phyloP scores from a whole-genome alignment of 1,284 basidiomycete genomes.

The Microstroma glucosiphilum region DNA sequence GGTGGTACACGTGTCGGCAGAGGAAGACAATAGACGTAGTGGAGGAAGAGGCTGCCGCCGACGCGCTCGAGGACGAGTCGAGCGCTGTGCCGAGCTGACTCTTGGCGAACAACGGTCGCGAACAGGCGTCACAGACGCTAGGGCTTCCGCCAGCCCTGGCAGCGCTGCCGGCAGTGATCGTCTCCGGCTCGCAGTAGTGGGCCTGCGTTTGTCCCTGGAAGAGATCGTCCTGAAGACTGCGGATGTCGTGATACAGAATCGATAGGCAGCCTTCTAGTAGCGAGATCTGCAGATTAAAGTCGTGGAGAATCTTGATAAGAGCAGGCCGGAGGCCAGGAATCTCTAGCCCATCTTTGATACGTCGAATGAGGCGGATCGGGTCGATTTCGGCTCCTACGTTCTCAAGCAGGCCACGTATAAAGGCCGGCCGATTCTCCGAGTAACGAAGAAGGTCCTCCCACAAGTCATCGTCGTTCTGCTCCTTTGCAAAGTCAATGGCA shows the following conservation, averaged over 20 bases:
- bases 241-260: slow-evolving; percentile 35
- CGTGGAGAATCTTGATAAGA: slow-evolving; percentile 90
- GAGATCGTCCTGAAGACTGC: slow-evolving; percentile 28
- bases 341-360: slow-evolving; percentile 90
- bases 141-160: slow-evolving; percentile 19
- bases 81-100: neutral
- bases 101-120: slow-evolving; percentile 10
- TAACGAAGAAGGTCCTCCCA: slow-evolving; percentile 95
- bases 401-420: slow-evolving; percentile 83
- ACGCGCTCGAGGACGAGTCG: neutral
- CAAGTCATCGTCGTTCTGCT: slow-evolving; percentile 91
- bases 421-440: slow-evolving; percentile 88
- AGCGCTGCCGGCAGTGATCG: slow-evolving; percentile 18
- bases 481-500: slow-evolving; percentile 96
- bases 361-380: slow-evolving; percentile 82
- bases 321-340: slow-evolving; percentile 91
- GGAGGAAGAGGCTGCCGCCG: neutral
- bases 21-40: slow-evolving; percentile 30
- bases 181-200: slow-evolving; percentile 25
- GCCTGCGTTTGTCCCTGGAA: slow-evolving; percentile 24
- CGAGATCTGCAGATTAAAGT: slow-evolving; percentile 69
- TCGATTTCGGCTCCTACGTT: slow-evolving; percentile 95
- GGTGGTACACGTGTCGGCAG: slow-evolving; percentile 40
- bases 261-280: slow-evolving; percentile 40
- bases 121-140: slow-evolving; percentile 10